Percentiles rank a stretch among this genome's conserved stretches.
phyloP scores from a whole-genome alignment of 2,329 filamentous ascomycete species.

The Claviceps pazoutovae region DNA sequence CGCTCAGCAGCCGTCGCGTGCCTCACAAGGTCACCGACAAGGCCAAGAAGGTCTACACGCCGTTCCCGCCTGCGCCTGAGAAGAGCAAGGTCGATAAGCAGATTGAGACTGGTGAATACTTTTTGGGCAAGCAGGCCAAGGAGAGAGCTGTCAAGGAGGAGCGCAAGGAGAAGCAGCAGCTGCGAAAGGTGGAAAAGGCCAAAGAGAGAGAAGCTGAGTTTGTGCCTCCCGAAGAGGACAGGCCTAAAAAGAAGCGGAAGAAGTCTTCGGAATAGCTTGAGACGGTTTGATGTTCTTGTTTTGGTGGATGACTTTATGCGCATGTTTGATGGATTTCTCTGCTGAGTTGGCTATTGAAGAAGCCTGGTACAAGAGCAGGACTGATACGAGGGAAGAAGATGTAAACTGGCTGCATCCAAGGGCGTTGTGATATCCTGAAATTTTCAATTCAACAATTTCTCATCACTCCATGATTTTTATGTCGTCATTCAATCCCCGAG shows the following conservation, averaged over 20 bases:
- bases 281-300: not conserved
- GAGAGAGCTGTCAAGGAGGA: slow-evolving; percentile 69
- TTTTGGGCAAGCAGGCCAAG: slow-evolving; percentile 84
- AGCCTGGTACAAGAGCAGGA: not conserved
- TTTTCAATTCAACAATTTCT: not conserved
- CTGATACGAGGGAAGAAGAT: not conserved
- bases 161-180: slow-evolving; percentile 68
- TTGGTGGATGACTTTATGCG: not conserved
- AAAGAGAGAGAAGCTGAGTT: slow-evolving; percentile 77
- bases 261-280: slow-evolving; percentile 26
- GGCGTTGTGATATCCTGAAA: slow-evolving; percentile 7
- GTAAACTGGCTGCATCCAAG: slow-evolving; percentile 3
- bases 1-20: slow-evolving; percentile 66
- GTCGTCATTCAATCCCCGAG: not conserved
- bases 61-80: slow-evolving; percentile 90
- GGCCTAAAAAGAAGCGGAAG: slow-evolving; percentile 51
- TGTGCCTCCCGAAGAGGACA: slow-evolving; percentile 67
- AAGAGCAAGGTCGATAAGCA: slow-evolving; percentile 98
- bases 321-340: not conserved
- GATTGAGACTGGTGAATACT: slow-evolving; percentile 97
- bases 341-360: not conserved
- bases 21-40: slow-evolving; percentile 87
- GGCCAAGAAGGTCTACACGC: slow-evolving; percentile 85
- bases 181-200: slow-evolving; percentile 78
- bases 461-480: too few species aligned